These are phyloP conservation scores for Volvox carteri DNA, from an alignment of 163 green algal genomes.

Conservation along the genomic window DNA sequence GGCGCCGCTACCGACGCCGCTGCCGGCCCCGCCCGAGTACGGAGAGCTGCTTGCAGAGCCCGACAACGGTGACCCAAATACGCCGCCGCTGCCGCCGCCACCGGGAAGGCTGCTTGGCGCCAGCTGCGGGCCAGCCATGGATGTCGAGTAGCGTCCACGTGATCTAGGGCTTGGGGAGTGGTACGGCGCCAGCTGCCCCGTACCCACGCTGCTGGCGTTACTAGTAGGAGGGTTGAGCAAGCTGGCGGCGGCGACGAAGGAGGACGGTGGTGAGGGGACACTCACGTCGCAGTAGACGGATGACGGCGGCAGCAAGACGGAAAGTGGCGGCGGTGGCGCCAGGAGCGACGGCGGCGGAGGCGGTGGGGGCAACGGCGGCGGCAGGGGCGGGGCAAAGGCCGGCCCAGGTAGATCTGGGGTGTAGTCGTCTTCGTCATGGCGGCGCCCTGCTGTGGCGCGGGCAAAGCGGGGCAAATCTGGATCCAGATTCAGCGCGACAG, in stretches of 20 bases:
- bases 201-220: neutral
- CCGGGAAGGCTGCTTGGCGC: neutral
- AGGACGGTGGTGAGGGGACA: neutral
- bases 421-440: constrained; percentile 16
- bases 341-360: neutral
- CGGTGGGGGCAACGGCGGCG: neutral
- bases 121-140: neutral
- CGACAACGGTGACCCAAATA: constrained; percentile 18
- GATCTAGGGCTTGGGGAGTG: neutral
- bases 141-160: neutral
- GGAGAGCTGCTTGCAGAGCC: neutral
- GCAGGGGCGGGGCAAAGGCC: neutral
- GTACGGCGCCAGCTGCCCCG: neutral
- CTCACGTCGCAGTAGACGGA: neutral
- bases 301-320: neutral
- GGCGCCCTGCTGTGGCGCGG: neutral
- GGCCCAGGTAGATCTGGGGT: constrained; percentile 32
- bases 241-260: neutral
- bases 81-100: neutral
- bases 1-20: too few relatives aligned
- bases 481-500: constrained; percentile 18
- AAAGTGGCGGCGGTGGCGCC: too few relatives aligned
- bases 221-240: neutral
- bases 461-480: constrained; percentile 26
- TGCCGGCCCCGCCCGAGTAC: neutral